Base-by-base conservation (phyloP, 164 flowering plant genomes). In the Platanus orientalis region DNA sequence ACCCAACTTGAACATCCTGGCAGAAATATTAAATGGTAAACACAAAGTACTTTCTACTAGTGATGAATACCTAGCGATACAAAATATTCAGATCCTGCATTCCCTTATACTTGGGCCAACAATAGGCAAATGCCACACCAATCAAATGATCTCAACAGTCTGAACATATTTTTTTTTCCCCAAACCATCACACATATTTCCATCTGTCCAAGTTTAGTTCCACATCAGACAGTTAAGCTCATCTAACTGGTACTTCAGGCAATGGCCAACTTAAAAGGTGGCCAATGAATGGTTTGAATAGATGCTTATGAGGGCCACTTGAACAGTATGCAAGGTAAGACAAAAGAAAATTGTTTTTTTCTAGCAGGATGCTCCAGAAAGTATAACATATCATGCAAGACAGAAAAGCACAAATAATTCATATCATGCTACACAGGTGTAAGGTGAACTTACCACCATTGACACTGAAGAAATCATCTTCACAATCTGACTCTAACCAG, bases 401-500 rank as follows among this genome's bases (percentile, higher is more conserved):
- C 16, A 45, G 16, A 45, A 45, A 45, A 16, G 42, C 42, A 36
- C 19, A 45, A 19, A 45, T 5, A 19, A 12, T 16, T 16, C 20
- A 45, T 4, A 45, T 45, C 20, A 16, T 45, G 16, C 49, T 19
- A 34, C 7, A n/a, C n/a, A n/a, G n/a, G n/a, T n/a, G 7, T 14
- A 29, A 44, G 24, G 42, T 24, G 29, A 21, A 40, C 79, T 77
- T 80, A 91, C 97, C 96, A 24, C 97, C 97, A 74, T 84, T 83
- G 70, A 91, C 96, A 62, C 97, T 91, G 52, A 51, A 63, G 68
- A 81, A 91, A 69, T 88, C 97, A 73, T 91, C 96, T 44, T 91
- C 97, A 64, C 88, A 85, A 57, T 91, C 97, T 3, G 97, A 91
- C 1, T 91, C 96, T 56, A 91, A 64, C 90, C 94, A 91, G 36